A percentile compares a stretch with the other conserved stretches of the same genome.
phyloP scores from a whole-genome alignment of 1,139 yeast species.

The Geotrichum armillariae region DNA sequence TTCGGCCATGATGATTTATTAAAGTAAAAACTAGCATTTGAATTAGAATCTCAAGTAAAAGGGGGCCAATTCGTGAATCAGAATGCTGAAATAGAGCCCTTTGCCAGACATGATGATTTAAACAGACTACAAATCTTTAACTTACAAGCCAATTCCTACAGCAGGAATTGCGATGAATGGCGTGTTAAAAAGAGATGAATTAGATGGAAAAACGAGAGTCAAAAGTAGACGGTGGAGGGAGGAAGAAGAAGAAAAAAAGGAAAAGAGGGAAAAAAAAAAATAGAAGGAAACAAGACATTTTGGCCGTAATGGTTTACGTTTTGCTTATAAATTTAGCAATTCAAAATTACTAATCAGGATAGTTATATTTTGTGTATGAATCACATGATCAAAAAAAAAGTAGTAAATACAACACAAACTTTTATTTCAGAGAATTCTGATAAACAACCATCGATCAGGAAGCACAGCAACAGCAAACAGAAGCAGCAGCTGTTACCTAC shows the following conservation, averaged over 20 bases:
- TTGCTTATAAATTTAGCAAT: not conserved
- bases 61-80: too few relatives aligned
- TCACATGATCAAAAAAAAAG: not conserved
- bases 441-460: not conserved
- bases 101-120: not conserved
- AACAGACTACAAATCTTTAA: not conserved
- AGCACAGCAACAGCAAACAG: not conserved
- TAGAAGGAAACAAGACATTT: not conserved
- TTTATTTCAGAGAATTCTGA: not conserved
- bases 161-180: not conserved
- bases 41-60: too few relatives aligned
- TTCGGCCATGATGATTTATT: slow-evolving; percentile 23
- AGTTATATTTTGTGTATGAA: not conserved
- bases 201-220: not conserved
- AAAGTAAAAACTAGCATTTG: too few relatives aligned
- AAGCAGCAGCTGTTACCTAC: not conserved
- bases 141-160: not conserved
- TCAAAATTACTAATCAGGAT: not conserved
- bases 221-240: too few relatives aligned
- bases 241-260: not conserved
- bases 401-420: not conserved
- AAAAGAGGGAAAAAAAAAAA: not conserved
- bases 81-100: not conserved
- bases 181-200: not conserved
- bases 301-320: not conserved